These are phyloP conservation scores for Penicillium sp. DNA, from an alignment of 2,329 filamentous ascomycete species.

Conservation along the genomic window DNA sequence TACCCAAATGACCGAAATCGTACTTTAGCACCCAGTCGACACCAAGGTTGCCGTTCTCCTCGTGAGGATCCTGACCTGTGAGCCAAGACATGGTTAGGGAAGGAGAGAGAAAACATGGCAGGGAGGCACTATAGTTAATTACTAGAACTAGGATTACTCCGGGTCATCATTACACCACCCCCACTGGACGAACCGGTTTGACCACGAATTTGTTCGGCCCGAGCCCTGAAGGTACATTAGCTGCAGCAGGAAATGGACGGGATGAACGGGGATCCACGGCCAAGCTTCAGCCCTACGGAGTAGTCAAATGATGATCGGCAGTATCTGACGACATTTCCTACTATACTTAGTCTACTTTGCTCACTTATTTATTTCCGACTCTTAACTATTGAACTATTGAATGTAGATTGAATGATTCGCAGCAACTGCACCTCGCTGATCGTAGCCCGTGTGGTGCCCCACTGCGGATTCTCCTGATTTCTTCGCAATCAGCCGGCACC, in stretches of 20 bases:
- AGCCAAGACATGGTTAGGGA: slow-evolving; percentile 26
- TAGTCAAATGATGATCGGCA: slow-evolving; percentile 1
- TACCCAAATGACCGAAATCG: slow-evolving; percentile 63
- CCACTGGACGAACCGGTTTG: not conserved
- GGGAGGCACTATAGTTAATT: not conserved
- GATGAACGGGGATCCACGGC: slow-evolving; percentile 13
- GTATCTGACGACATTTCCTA: not conserved
- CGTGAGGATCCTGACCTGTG: slow-evolving; percentile 17
- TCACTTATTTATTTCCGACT: not conserved
- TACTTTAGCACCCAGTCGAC: slow-evolving; percentile 89
- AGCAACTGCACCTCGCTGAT: not conserved
- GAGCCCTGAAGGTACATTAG: too few species aligned
- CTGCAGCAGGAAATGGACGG: too few species aligned
- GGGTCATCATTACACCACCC: not conserved
- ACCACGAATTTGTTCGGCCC: not conserved
- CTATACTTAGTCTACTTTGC: not conserved
- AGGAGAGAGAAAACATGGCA: slow-evolving; percentile 4
- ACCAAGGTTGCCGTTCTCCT: slow-evolving; percentile 53
- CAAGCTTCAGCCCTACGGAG: slow-evolving; percentile 33
- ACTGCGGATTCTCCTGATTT: not conserved
- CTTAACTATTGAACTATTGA: too few species aligned
- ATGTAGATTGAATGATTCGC: not conserved
- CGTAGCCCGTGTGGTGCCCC: not conserved
- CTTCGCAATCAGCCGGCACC: not conserved
- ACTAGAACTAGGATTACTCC: not conserved